Evolutionary conservation across 106 monocot species (phyloP).

Genomic region (Dactylorhiza incarnata): DNA sequence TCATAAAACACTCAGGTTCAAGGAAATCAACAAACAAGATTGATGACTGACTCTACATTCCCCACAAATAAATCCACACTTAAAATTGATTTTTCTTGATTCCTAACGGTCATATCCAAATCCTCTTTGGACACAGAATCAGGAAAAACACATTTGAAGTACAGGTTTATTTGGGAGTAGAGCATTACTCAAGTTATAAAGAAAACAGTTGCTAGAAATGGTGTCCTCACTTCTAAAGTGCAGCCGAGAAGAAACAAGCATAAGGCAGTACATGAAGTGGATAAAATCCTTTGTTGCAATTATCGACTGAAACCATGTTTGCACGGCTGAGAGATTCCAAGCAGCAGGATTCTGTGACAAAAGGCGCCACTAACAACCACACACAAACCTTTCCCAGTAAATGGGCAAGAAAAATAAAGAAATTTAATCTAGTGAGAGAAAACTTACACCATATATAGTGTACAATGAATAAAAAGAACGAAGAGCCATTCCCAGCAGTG

Average conservation of each 20-base stretch:
- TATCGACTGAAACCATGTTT: constrained; percentile 59
- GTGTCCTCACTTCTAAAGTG: constrained; percentile 61
- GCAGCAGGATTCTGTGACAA: constrained; percentile 60
- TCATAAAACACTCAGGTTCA: background rate
- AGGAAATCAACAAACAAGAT: background rate
- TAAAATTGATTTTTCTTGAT: background rate
- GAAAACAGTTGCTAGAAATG: background rate
- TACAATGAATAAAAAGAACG: constrained; percentile 59
- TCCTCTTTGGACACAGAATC: background rate
- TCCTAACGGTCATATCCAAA: background rate
- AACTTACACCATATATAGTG: constrained; percentile 49
- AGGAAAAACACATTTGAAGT: background rate
- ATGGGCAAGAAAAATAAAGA: background rate
- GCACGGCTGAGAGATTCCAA: constrained; percentile 60
- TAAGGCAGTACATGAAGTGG: constrained; percentile 65
- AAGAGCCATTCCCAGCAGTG: constrained; percentile 61
- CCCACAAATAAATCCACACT: background rate
- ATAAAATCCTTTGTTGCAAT: constrained; percentile 72
- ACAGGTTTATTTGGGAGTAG: background rate
- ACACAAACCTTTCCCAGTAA: background rate
- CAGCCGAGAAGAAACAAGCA: constrained; percentile 58
- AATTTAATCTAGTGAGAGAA: background rate
- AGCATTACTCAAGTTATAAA: background rate
- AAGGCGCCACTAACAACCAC: background rate
- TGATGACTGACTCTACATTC: too few species aligned